These are phyloP conservation scores for Asparagopsis taxiformis DNA, from an alignment of 31 red algal genomes.

Conservation along the genomic window DNA sequence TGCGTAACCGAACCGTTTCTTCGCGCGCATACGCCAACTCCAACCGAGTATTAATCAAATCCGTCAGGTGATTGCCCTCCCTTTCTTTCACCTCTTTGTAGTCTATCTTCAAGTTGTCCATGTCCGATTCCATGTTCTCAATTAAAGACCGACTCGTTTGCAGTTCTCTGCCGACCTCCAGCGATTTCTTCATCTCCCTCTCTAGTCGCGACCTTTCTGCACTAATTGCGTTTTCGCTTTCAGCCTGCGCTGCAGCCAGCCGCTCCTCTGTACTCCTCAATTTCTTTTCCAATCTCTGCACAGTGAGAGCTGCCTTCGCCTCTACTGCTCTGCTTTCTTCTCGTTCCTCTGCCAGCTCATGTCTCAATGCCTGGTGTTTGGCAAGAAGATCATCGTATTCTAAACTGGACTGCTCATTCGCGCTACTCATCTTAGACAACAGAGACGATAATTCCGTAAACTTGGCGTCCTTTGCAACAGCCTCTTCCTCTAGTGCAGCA, in stretches of 20 bases:
- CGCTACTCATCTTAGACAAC: too few species aligned
- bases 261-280: background rate
- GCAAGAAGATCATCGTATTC: too few species aligned
- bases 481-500: background rate
- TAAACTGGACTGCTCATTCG: too few species aligned
- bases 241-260: background rate
- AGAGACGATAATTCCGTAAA: too few species aligned
- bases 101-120: background rate
- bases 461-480: too few species aligned
- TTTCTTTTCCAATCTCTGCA: conserved; percentile 3
- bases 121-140: background rate
- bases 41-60: conserved; percentile 43
- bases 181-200: conserved; percentile 1
- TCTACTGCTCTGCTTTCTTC: too few species aligned
- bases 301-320: too few species aligned
- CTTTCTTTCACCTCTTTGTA: background rate
- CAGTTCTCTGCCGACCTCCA: conserved; percentile 1
- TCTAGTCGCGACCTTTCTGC: conserved; percentile 1
- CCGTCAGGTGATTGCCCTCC: conserved; percentile 2
- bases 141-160: background rate
- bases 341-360: too few species aligned
- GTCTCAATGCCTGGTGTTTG: too few species aligned
- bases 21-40: conserved; percentile 46
- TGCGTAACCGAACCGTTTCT: conserved; percentile 42
- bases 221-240: conserved; percentile 4